Evolutionary conservation across 768 basidiomycete genomes (phyloP).

Genomic region (Hygrophorus pudorinus): DNA sequence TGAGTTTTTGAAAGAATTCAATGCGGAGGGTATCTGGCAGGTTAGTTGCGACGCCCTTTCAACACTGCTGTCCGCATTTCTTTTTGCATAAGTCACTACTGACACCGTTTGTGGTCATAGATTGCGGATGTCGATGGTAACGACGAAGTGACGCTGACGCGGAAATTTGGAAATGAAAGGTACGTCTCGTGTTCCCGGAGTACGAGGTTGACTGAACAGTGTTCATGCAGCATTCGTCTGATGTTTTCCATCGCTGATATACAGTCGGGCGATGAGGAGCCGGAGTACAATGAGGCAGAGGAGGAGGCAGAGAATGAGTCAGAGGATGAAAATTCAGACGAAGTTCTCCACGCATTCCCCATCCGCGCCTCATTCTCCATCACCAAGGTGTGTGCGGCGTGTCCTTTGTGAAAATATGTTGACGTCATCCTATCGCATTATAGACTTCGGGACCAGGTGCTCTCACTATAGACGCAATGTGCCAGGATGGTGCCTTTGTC

Average conservation of each 20-base stretch:
- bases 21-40: conserved; percentile 66
- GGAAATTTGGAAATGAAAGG: conserved; percentile 88
- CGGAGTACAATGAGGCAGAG: conserved; percentile 23
- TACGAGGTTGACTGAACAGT: conserved; percentile 3
- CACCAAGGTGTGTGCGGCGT: conserved; percentile 52
- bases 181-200: conserved; percentile 27
- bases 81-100: background rate
- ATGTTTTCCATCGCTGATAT: conserved; percentile 93
- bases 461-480: conserved; percentile 67
- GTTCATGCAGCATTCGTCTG: conserved; percentile 56
- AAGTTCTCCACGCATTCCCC: conserved; percentile 43
- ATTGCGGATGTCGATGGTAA: conserved; percentile 60
- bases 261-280: conserved; percentile 33
- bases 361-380: conserved; percentile 75
- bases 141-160: conserved; percentile 75
- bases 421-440: conserved; percentile 1
- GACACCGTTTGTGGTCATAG: conserved; percentile 23
- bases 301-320: conserved; percentile 23
- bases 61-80: no score
- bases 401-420: background rate
- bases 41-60: conserved; percentile 23
- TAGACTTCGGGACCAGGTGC: conserved; percentile 51
- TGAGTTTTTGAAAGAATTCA: conserved; percentile 73
- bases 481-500: conserved; percentile 72
- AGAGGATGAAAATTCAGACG: conserved; percentile 19